Evolutionary conservation across 2,329 filamentous ascomycete species (phyloP), one percentile per base, ranked within the genome.

Genomic region (Fusarium sp.): DNA sequence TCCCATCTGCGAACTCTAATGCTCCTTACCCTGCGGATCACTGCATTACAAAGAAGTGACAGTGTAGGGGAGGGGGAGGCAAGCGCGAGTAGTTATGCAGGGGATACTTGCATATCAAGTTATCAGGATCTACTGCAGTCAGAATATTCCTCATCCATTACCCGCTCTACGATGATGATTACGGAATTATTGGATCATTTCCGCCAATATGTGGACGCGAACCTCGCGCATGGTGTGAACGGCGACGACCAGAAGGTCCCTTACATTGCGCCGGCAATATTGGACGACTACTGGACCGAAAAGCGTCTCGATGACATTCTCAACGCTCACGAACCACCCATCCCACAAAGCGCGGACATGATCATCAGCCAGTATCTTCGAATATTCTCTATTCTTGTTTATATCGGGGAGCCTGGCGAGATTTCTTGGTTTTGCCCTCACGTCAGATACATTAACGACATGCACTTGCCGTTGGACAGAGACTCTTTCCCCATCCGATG

Each of bases 171-270:
- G 22, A 39, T 4, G 20, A 49, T 49, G 46, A n/a, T 24, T 5
- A 15, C 13, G 9, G 5, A 30, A 7, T 7, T 37, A 6, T 17
- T 39, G 4, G 19, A 51, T 1, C 35, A 51, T 6, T 52, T 52
- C 9, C 10, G 20, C 1, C 8, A n/a, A 2, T 4, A 32, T 3
- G 28, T 52, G 4, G 0, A 6, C 0, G 6, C 5, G 1, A 32
- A 33, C 19, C 19, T 22, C 14, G 7, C 13, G 5, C 8, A 3
- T 14, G 49, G 39, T 1, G 22, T 44, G 0, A 44, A 44, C 19
- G 39, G 37, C 7, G 8, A 44, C 3, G 49, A 24, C 0, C 11
- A 35, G 0, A 13, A 6, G 3, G 39, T 22, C 7, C 1, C 1
- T 2, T 52, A 33, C 17, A 24, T 52, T 7, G 13, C 40, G 17